A percentile compares a stretch with the other conserved stretches of the same genome.
Conservation (phyloP, 225 moss, liverwort and hornwort species). For the Asterella californica region DNA sequence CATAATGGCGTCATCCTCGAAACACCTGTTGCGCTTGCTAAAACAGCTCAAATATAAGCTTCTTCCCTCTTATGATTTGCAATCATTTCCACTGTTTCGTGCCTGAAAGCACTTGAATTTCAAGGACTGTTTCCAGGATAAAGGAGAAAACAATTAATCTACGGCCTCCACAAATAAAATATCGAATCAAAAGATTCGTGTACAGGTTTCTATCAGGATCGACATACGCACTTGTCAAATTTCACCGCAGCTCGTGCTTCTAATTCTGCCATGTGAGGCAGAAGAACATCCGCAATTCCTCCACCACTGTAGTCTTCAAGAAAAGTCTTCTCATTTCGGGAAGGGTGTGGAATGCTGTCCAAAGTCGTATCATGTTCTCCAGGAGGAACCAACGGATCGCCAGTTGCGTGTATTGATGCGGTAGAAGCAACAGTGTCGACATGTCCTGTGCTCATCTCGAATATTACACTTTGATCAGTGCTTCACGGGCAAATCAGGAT, state of each 20-base stretch:
- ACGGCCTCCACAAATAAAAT: background rate
- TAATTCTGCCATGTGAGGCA: slow-evolving; percentile 44
- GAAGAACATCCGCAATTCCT: slow-evolving; percentile 16
- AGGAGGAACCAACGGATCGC: background rate
- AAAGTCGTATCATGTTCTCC: slow-evolving; percentile 1
- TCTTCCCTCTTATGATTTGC: background rate
- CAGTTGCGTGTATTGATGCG: slow-evolving; percentile 1
- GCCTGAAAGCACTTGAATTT: background rate
- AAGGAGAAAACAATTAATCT: background rate
- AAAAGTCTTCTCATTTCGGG: background rate
- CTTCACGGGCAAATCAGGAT: background rate
- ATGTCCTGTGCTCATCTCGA: slow-evolving; percentile 8
- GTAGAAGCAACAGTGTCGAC: background rate
- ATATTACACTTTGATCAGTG: background rate
- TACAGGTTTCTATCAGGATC: slow-evolving; percentile 8
- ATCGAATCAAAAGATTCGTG: background rate
- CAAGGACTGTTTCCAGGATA: background rate
- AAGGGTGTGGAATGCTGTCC: background rate
- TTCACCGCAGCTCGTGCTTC: slow-evolving; percentile 67
- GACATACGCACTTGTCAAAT: slow-evolving; percentile 54
- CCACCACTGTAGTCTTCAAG: background rate
- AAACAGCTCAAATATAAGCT: background rate
- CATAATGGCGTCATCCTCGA: background rate
- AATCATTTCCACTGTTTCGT: background rate
- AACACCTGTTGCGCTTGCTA: background rate